Conservation (phyloP, 169 alveolate genomes). For the Amoebophrya sp. region DNA sequence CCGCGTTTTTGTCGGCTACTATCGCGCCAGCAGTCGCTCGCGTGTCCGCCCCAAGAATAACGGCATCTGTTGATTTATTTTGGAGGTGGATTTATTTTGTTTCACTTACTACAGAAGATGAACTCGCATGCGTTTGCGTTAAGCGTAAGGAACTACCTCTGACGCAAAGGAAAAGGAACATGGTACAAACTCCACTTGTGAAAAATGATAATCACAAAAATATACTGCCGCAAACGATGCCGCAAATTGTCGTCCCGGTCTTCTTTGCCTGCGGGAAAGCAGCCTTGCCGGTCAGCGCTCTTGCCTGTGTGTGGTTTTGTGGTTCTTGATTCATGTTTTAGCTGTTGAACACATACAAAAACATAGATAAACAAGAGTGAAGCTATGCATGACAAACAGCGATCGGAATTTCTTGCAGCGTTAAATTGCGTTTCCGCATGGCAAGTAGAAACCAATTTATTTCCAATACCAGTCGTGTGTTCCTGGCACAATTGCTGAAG, state of each 20-base stretch:
- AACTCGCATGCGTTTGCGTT: too few species aligned
- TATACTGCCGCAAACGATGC: conserved; percentile 67
- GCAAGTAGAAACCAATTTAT: conserved; percentile 22
- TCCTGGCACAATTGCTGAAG: conserved; percentile 36
- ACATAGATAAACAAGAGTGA: not conserved
- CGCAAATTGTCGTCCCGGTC: conserved; percentile 96
- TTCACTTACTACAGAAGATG: too few species aligned
- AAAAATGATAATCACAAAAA: too few species aligned
- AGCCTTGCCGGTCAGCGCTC: not conserved
- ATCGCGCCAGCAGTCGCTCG: conserved; percentile 96
- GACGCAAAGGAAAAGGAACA: not conserved
- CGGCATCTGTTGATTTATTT: conserved; percentile 79
- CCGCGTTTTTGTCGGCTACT: conserved; percentile 95
- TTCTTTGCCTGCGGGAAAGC: conserved; percentile 27
- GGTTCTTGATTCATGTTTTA: not conserved
- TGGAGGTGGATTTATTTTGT: too few species aligned
- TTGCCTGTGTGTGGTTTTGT: not conserved
- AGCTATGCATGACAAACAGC: too few species aligned
- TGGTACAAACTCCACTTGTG: too few species aligned
- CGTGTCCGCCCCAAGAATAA: conserved; percentile 96
- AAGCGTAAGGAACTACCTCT: too few species aligned
- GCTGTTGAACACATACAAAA: not conserved
- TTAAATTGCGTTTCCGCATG: not conserved
- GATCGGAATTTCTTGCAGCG: too few species aligned
- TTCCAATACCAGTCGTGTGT: conserved; percentile 15